A percentile compares a stretch with the other conserved stretches of the same genome.
These are phyloP conservation scores for Xylariaceae sp. DNA, from an alignment of 2,329 filamentous ascomycete genomes.

Conservation along the genomic window DNA sequence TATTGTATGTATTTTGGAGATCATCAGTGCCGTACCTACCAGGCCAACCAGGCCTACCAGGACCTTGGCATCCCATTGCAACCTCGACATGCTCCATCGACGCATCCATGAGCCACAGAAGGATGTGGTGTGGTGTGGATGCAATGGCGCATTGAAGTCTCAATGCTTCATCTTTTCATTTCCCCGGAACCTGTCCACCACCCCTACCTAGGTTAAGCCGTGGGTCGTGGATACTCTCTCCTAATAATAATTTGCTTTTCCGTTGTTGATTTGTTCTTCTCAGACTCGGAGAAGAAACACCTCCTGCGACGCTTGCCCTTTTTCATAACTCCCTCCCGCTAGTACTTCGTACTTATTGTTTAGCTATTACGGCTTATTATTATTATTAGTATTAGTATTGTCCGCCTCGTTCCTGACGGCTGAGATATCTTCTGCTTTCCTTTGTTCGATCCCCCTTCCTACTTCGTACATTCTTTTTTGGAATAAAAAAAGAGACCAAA, in stretches of 20 bases:
- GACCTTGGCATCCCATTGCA: constrained; percentile 1
- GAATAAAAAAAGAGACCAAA: constrained; percentile 1
- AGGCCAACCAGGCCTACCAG: not conserved
- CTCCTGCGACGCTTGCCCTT: constrained; percentile 19
- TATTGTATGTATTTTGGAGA: constrained; percentile 12
- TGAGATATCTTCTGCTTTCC: constrained; percentile 29
- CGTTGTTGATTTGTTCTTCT: constrained; percentile 37
- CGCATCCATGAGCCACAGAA: constrained; percentile 24
- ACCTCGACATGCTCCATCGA: constrained; percentile 24
- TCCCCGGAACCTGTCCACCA: constrained; percentile 38
- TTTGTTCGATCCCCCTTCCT: constrained; percentile 32
- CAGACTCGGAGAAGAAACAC: constrained; percentile 31
- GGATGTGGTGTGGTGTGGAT: constrained; percentile 33
- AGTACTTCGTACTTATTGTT: constrained; percentile 10
- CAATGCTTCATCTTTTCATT: constrained; percentile 37
- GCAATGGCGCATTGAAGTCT: constrained; percentile 39
- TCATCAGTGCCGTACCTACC: not conserved
- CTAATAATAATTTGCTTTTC: constrained; percentile 36
- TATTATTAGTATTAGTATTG: constrained; percentile 25
- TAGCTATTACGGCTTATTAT: too few relatives aligned
- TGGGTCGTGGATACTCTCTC: constrained; percentile 29
- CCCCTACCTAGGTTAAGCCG: too few relatives aligned
- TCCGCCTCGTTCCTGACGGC: constrained; percentile 23
- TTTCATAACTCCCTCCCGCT: constrained; percentile 19
- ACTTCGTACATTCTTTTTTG: constrained; percentile 25